phyloP scores from a whole-genome alignment of 1,139 yeast genomes.

The Lodderomyces beijingensis region DNA sequence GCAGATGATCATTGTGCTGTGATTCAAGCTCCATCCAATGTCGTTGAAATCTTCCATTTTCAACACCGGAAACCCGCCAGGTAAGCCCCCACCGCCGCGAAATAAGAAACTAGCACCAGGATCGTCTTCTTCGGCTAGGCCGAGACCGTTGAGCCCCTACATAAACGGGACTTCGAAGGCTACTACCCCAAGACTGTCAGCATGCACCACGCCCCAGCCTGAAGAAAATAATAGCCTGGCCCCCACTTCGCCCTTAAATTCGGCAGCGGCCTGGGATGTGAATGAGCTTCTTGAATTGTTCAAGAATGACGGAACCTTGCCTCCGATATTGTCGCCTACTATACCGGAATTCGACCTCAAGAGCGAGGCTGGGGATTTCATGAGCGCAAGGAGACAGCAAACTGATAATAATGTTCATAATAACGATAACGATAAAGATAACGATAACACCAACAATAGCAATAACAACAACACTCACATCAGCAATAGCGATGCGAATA shows the following conservation, averaged over 20 bases:
- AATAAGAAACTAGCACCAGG: not conserved
- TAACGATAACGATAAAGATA: no score
- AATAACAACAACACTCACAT: no score
- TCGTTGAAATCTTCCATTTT: conserved; percentile 3
- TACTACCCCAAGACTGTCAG: not conserved
- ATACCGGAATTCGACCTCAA: no score
- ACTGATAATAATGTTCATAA: no score
- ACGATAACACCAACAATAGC: no score
- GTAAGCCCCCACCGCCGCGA: not conserved
- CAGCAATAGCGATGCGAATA: no score
- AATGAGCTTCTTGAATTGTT: conserved; percentile 39
- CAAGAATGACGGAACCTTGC: conserved; percentile 31
- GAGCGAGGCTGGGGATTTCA: no score
- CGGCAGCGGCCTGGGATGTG: conserved; percentile 30
- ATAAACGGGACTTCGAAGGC: not conserved
- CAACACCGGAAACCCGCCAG: not conserved
- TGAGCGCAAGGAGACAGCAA: no score
- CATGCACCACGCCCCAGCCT: not conserved
- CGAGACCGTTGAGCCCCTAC: not conserved
- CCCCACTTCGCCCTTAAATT: not conserved
- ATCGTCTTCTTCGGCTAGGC: not conserved
- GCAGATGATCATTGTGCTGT: conserved; percentile 1
- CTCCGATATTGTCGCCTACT: conserved; percentile 41
- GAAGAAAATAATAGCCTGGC: not conserved
- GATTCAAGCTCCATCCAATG: no score